Percentiles rank a stretch among this genome's conserved stretches.
Evolutionary conservation across 495 filamentous ascomycete genomes (phyloP).

Genomic region (Daldinia concentrica): DNA sequence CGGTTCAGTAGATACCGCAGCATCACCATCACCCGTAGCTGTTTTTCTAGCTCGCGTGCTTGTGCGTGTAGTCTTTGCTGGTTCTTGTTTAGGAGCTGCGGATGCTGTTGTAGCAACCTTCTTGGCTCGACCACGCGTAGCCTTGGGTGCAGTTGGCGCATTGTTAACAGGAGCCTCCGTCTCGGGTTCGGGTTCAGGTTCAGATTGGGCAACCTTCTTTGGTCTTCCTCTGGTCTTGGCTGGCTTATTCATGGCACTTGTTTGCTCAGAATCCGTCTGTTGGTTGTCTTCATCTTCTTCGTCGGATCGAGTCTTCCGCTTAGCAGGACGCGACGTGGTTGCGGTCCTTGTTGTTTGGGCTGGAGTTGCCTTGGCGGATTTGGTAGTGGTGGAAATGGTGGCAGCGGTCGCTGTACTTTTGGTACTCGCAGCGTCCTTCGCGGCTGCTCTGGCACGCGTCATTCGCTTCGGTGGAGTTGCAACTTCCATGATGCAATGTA

Average conservation of each 20-base stretch:
- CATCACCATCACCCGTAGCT: slow-evolving; percentile 29
- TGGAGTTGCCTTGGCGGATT: slow-evolving; percentile 39
- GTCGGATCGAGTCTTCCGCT: slow-evolving; percentile 59
- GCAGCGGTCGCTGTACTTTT: slow-evolving; percentile 49
- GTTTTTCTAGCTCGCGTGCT: slow-evolving; percentile 51
- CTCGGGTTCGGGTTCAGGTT: slow-evolving; percentile 23
- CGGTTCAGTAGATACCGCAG: slow-evolving; percentile 40
- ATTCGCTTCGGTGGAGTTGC: slow-evolving; percentile 64
- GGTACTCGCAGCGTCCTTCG: slow-evolving; percentile 51
- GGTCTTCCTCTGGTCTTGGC: slow-evolving; percentile 54
- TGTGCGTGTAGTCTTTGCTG: slow-evolving; percentile 45
- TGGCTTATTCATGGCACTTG: slow-evolving; percentile 42
- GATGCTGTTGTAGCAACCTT: slow-evolving; percentile 25
- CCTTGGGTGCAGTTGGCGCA: slow-evolving; percentile 23
- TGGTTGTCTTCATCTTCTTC: slow-evolving; percentile 53
- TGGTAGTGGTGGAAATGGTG: slow-evolving; percentile 52
- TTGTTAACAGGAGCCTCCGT: slow-evolving; percentile 31
- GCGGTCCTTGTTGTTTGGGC: slow-evolving; percentile 9
- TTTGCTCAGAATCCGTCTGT: slow-evolving; percentile 32
- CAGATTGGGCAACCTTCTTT: slow-evolving; percentile 51
- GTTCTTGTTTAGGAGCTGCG: slow-evolving; percentile 33
- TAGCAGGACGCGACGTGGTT: slow-evolving; percentile 40
- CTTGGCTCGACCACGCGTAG: slow-evolving; percentile 42
- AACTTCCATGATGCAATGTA: slow-evolving; percentile 51
- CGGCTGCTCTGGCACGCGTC: slow-evolving; percentile 66